Base-by-base conservation (phyloP, 495 filamentous ascomycete species). In the Xylaria palmicola region DNA sequence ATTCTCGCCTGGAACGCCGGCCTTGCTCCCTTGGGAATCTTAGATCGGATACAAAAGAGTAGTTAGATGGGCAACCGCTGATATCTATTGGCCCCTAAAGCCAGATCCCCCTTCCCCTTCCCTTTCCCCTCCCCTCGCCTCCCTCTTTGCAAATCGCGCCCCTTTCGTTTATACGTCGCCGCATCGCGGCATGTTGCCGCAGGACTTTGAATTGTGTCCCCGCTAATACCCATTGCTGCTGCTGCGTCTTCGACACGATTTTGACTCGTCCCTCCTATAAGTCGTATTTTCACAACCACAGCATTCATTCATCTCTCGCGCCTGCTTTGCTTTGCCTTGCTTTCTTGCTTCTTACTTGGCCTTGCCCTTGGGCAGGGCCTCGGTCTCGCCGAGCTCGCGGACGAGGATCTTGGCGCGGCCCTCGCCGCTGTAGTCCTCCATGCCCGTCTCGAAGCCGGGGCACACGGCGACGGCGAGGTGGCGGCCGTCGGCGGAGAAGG, bases 361-460 rank as follows among this genome's bases (percentile, higher is more conserved):
- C 51, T 72, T 72, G n/a, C 86, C 88, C 75, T 97, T 98, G 1
- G 88, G 89, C 74, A 92, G 91, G 1, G 92, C 92, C 76, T 98
- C 94, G 4, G 82, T 90, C 75, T 95, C 91, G 6, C 84, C 83
- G 56, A 98, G 75, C 77, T 93, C 90, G 61, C 93, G 79, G 3
- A 98, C 80, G 67, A 88, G 88, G 26, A 98, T 81, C 74, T 86
- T 88, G 2, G 92, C 85, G 24, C 79, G 76, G 0, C 92, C 90
- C 62, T 87, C 86, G 15, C 87, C 81, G 60, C 62, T 79, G 59
- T 88, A 86, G 19, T 91, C 87, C 49, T 94, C 89, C 75, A 88
- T 88, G 1, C 91, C 93, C 64, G 93, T 90, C 79, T 97, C 94
- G 70, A 97, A 97, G 0, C 93, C 92, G 0, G 91, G 92, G 67